Percentiles rank a stretch among this genome's conserved stretches.
These are phyloP conservation scores for Penicillium flavigenum DNA, from an alignment of 495 filamentous ascomycete species.

Conservation along the genomic window DNA sequence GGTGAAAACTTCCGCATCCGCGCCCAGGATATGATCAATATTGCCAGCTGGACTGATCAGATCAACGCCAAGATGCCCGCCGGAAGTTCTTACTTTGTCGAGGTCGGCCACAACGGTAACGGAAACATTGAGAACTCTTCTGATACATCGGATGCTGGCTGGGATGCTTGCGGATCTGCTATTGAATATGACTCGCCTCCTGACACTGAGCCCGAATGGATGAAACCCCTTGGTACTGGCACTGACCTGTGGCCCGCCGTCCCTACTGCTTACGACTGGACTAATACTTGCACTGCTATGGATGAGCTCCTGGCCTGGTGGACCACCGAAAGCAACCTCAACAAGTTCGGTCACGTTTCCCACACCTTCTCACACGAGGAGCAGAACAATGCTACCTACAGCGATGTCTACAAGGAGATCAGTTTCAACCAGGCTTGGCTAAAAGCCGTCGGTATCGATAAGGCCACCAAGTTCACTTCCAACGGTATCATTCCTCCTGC, in stretches of 20 bases:
- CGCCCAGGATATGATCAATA: conserved; percentile 47
- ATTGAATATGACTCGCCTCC: conserved; percentile 40
- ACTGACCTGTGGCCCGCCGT: conserved; percentile 53
- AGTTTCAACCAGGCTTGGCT: conserved; percentile 61
- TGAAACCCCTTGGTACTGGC: conserved; percentile 58
- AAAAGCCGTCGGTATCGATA: conserved; percentile 47
- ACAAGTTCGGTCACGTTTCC: conserved; percentile 56
- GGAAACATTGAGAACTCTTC: conserved; percentile 55
- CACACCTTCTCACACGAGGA: conserved; percentile 65
- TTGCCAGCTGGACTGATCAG: conserved; percentile 48
- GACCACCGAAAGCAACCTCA: conserved; percentile 42
- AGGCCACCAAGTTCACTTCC: conserved; percentile 42
- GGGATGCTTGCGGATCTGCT: conserved; percentile 32
- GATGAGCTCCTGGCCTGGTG: conserved; percentile 55
- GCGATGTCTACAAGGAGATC: conserved; percentile 56
- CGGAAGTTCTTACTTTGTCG: conserved; percentile 56
- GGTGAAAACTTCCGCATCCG: conserved; percentile 51
- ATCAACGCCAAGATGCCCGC: conserved; percentile 54
- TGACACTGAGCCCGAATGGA: conserved; percentile 54
- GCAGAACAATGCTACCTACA: conserved; percentile 60
- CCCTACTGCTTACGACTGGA: conserved; percentile 50
- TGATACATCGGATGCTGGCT: conserved; percentile 32
- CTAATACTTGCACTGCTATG: conserved; percentile 42
- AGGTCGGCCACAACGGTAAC: conserved; percentile 62
- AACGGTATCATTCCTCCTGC: conserved; percentile 61